Evolutionary conservation across 306 rosid genomes (phyloP).

Genomic region (Malus asiatica): DNA sequence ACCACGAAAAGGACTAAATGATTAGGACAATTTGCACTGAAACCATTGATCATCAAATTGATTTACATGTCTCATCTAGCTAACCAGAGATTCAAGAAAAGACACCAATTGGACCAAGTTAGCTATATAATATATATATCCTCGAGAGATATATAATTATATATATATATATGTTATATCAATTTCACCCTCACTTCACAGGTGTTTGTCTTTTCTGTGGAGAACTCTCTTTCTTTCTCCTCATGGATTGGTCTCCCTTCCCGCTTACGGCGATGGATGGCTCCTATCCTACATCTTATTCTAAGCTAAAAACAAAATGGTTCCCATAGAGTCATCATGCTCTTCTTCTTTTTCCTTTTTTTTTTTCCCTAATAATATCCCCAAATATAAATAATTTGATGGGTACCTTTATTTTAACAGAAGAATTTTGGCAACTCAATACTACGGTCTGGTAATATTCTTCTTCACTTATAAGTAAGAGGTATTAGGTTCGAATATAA

Average conservation of each 20-base stretch:
- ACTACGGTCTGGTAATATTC: no score
- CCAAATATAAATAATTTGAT: not conserved
- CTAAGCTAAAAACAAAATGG: not conserved
- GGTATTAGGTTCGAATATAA: no score
- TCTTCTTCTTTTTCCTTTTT: not conserved
- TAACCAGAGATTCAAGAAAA: not conserved
- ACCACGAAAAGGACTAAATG: not conserved
- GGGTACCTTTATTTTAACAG: no score
- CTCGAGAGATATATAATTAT: not conserved
- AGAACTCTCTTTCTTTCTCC: not conserved
- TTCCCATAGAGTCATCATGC: not conserved
- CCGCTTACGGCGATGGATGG: not conserved
- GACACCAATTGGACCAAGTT: not conserved
- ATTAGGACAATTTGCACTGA: constrained; percentile 12
- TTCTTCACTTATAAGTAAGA: no score
- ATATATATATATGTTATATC: not conserved
- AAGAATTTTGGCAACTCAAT: no score
- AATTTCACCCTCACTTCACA: not conserved
- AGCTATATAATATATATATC: not conserved
- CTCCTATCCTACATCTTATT: not conserved
- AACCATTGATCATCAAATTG: not conserved
- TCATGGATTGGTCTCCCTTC: not conserved
- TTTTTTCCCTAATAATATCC: not conserved
- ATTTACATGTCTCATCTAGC: not conserved
- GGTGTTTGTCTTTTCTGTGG: not conserved